Evolutionary conservation across 176 grass and related monocot species (phyloP).

Genomic region (Canna indica): DNA sequence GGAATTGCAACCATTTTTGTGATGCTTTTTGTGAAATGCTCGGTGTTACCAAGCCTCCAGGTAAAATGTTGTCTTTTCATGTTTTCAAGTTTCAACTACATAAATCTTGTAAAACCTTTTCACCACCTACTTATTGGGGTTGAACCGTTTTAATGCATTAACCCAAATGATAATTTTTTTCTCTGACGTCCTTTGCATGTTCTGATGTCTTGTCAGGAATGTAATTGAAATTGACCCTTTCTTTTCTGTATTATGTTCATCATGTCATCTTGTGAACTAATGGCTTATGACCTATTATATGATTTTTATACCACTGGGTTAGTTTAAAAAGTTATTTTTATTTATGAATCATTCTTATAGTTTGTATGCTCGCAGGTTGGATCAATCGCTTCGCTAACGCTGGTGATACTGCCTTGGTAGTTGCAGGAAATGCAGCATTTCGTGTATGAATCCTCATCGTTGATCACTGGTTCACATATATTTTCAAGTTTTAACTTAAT

Average conservation of each 20-base stretch:
- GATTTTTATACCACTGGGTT: neutral
- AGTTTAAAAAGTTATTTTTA: neutral
- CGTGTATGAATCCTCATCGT: constrained; percentile 26
- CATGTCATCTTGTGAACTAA: neutral
- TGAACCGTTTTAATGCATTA: neutral
- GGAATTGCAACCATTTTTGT: constrained; percentile 98
- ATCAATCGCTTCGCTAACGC: constrained; percentile 97
- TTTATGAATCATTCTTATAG: neutral
- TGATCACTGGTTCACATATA: too few relatives aligned
- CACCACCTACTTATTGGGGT: neutral
- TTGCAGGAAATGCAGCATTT: constrained; percentile 76
- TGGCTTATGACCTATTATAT: too few relatives aligned
- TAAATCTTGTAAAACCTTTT: neutral
- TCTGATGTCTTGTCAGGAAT: neutral
- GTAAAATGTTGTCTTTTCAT: constrained; percentile 13
- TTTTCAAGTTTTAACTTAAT: too few relatives aligned
- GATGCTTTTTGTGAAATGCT: constrained; percentile 80
- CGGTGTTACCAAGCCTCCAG: constrained; percentile 67
- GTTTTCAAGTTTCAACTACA: neutral
- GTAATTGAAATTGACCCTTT: neutral
- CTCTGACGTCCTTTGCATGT: neutral
- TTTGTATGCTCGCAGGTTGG: constrained; percentile 57
- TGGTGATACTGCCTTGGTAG: constrained; percentile 71
- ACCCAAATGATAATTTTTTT: neutral
- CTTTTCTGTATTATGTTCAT: neutral